Percentiles rank a stretch among this genome's conserved stretches.
phyloP scores from a whole-genome alignment of 2,329 filamentous ascomycete species.

The Alternaria hordeiaustralica region DNA sequence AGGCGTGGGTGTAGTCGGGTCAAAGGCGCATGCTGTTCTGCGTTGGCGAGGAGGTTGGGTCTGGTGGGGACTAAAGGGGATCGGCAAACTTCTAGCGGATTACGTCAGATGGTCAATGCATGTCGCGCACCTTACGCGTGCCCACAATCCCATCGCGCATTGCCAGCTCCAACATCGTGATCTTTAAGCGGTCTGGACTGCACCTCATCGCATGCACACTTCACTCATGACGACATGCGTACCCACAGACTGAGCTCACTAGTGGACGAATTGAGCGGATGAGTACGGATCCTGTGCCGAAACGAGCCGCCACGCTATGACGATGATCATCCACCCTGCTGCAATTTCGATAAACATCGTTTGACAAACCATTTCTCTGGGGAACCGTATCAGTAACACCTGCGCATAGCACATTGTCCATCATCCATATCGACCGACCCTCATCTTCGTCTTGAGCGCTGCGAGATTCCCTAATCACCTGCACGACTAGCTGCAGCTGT shows the following conservation, averaged over 20 bases:
- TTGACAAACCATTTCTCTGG: slow-evolving; percentile 1
- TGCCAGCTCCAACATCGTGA: neutral
- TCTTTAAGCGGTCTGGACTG: neutral
- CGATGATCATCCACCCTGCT: slow-evolving; percentile 16
- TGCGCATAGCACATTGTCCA: neutral
- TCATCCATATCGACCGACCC: neutral
- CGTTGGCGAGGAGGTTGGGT: neutral
- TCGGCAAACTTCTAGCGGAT: neutral
- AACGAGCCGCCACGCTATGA: slow-evolving; percentile 20
- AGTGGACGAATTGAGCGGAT: slow-evolving; percentile 10
- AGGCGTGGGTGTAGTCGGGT: neutral
- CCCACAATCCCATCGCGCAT: neutral
- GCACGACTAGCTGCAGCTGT: neutral
- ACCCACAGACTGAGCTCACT: neutral
- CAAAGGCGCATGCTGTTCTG: neutral
- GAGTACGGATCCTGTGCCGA: slow-evolving; percentile 18
- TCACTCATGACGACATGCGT: slow-evolving; percentile 15
- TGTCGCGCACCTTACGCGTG: slow-evolving; percentile 10
- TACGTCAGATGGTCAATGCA: slow-evolving; percentile 13
- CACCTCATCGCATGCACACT: neutral
- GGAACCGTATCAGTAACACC: neutral
- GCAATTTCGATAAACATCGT: slow-evolving; percentile 9
- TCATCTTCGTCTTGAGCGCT: neutral
- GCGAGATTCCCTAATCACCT: neutral
- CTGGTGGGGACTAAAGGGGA: neutral